Percentiles rank a stretch among this genome's conserved stretches.
Evolutionary conservation across 345 rosid genomes (phyloP).

Genomic region (Fremontodendron californicum): DNA sequence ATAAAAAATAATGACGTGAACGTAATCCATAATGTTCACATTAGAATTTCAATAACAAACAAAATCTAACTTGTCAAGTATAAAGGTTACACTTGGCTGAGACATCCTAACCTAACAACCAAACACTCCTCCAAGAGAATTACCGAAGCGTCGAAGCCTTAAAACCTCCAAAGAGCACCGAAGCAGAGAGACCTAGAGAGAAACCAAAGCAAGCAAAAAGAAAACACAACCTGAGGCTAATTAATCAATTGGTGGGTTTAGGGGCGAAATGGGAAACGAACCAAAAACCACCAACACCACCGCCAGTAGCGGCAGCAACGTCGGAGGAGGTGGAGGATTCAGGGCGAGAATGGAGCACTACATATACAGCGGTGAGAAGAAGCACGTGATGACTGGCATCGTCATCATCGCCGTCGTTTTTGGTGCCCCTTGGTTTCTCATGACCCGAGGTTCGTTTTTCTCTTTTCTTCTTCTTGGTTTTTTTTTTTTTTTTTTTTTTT

Average conservation of each 20-base stretch:
- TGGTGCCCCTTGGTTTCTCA: slow-evolving; percentile 80
- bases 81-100: background rate
- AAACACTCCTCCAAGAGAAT: background rate
- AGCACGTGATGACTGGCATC: slow-evolving; percentile 73
- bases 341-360: slow-evolving; percentile 52
- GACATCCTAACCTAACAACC: background rate
- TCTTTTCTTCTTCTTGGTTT: background rate
- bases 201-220: background rate
- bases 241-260: background rate
- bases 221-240: background rate
- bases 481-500: background rate
- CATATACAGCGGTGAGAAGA: slow-evolving; percentile 85
- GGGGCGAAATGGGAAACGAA: slow-evolving; percentile 38
- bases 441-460: slow-evolving; percentile 62
- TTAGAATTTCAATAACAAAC: background rate
- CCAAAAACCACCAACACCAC: slow-evolving; percentile 12
- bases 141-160: background rate
- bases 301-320: slow-evolving; percentile 2
- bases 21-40: no score
- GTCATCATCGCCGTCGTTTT: slow-evolving; percentile 50
- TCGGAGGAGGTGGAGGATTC: slow-evolving; percentile 37
- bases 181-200: background rate
- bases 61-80: background rate
- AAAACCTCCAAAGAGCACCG: background rate
- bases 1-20: no score